These are phyloP conservation scores for Poa pratensis DNA, from an alignment of 176 grass and related monocot species.

Conservation along the genomic window DNA sequence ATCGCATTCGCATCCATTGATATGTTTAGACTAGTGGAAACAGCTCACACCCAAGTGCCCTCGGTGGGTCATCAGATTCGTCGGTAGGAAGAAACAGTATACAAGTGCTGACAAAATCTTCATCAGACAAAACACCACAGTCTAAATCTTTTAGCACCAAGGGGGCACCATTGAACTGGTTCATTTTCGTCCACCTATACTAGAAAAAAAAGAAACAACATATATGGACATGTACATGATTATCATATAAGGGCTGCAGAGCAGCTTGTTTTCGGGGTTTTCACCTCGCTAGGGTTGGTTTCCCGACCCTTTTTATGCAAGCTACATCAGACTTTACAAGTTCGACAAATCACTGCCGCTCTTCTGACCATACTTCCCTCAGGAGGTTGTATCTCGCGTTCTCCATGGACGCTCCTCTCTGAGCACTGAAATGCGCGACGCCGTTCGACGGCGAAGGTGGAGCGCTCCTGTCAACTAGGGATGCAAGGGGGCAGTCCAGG, in stretches of 20 bases:
- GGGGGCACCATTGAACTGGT: neutral
- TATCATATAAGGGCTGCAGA: neutral
- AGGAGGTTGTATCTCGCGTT: slow-evolving; percentile 70
- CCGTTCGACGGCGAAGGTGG: slow-evolving; percentile 46
- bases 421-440: slow-evolving; percentile 8
- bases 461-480: slow-evolving; percentile 53
- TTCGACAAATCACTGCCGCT: slow-evolving; percentile 28
- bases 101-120: neutral
- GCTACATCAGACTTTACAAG: slow-evolving; percentile 32
- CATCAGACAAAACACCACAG: slow-evolving; percentile 5
- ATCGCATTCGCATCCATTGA: slow-evolving; percentile 45
- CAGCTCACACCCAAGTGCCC: slow-evolving; percentile 41
- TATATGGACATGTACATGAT: slow-evolving; percentile 46
- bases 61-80: slow-evolving; percentile 33
- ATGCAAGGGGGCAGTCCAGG: slow-evolving; percentile 65
- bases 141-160: slow-evolving; percentile 24
- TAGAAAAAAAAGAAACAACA: slow-evolving; percentile 39
- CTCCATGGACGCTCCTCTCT: slow-evolving; percentile 45
- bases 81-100: slow-evolving; percentile 24
- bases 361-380: slow-evolving; percentile 73
- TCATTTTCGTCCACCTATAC: slow-evolving; percentile 19
- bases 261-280: slow-evolving; percentile 28
- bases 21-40: slow-evolving; percentile 36
- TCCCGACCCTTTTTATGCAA: slow-evolving; percentile 36
- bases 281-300: slow-evolving; percentile 36